A percentile compares a stretch with the other conserved stretches of the same genome.
Conservation (phyloP, 1,284 basidiomycete species). For the Schizophyllum amplum region DNA sequence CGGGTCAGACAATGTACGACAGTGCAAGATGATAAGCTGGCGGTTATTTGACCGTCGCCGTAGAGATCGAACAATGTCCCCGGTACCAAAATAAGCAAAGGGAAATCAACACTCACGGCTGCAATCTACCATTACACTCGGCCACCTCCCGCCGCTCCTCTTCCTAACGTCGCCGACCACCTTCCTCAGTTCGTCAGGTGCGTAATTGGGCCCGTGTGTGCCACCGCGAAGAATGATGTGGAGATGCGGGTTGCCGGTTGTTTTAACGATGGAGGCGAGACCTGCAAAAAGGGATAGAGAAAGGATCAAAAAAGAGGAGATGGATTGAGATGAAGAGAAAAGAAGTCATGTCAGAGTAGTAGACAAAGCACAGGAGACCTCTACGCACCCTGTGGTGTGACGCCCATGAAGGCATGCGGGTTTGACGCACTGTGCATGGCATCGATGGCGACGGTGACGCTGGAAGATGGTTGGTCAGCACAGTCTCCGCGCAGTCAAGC, state of each 20-base stretch:
- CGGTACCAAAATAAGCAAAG: no score
- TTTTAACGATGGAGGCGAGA: conserved; percentile 93
- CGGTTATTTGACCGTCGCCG: no score
- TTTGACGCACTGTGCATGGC: conserved; percentile 91
- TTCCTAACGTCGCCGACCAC: conserved; percentile 67
- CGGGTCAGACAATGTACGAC: conserved; percentile 2
- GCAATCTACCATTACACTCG: conserved; percentile 83
- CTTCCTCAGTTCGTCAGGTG: conserved; percentile 65
- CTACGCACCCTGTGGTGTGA: conserved; percentile 65
- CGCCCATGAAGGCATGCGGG: conserved; percentile 97
- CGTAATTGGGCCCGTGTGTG: conserved; percentile 81
- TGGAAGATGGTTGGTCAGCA: no score
- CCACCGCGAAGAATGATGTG: conserved; percentile 94
- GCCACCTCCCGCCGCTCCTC: conserved; percentile 47
- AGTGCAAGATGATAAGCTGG: conserved; percentile 3
- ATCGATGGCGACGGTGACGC: conserved; percentile 79
- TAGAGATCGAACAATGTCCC: no score
- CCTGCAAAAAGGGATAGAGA: conserved; percentile 28
- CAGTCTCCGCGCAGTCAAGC: no score
- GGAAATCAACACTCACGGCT: conserved; percentile 44
- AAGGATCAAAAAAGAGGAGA: background rate
- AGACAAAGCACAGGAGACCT: background rate
- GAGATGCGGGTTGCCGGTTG: conserved; percentile 85
- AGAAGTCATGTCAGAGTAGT: background rate
- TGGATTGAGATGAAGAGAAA: background rate